Evolutionary conservation across 163 green algal species (phyloP).

Genomic region (Scenedesmus sp.): DNA sequence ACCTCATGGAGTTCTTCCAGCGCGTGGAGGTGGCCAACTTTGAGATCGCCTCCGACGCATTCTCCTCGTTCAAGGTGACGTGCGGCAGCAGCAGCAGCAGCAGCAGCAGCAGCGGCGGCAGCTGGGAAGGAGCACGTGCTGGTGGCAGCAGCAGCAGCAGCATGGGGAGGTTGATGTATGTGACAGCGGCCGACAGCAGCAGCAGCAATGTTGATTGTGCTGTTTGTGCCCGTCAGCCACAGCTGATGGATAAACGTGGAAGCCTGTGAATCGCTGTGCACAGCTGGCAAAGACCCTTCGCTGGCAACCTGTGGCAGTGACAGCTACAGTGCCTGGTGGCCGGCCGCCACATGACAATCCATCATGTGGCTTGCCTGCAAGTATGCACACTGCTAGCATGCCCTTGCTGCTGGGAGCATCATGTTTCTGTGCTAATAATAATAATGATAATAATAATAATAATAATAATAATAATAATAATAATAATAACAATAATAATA

Average conservation of each 20-base stretch:
- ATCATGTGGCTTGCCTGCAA: too few species aligned
- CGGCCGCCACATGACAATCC: too few species aligned
- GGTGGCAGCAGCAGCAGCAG: neutral
- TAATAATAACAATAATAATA: too few species aligned
- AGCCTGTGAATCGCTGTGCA: too few species aligned
- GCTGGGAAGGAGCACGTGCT: neutral
- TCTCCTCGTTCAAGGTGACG: conserved; percentile 89
- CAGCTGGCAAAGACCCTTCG: too few species aligned
- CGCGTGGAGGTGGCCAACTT: conserved; percentile 91
- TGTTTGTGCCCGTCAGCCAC: neutral
- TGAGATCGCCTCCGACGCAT: conserved; percentile 90
- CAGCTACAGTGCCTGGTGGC: too few species aligned
- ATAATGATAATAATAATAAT: too few species aligned
- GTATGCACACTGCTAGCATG: too few species aligned
- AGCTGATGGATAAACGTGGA: neutral
- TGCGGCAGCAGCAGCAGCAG: neutral
- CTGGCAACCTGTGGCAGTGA: too few species aligned
- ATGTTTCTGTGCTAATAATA: too few species aligned
- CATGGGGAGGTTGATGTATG: neutral
- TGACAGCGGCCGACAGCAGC: neutral
- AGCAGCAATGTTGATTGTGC: neutral
- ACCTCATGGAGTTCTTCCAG: conserved; percentile 84
- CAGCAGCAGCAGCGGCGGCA: conserved; percentile 12
- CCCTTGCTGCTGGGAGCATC: too few species aligned
- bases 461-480: too few species aligned